Evolutionary conservation across 208 protist species (phyloP).

Genomic region (Trypanosoma conorhini): DNA sequence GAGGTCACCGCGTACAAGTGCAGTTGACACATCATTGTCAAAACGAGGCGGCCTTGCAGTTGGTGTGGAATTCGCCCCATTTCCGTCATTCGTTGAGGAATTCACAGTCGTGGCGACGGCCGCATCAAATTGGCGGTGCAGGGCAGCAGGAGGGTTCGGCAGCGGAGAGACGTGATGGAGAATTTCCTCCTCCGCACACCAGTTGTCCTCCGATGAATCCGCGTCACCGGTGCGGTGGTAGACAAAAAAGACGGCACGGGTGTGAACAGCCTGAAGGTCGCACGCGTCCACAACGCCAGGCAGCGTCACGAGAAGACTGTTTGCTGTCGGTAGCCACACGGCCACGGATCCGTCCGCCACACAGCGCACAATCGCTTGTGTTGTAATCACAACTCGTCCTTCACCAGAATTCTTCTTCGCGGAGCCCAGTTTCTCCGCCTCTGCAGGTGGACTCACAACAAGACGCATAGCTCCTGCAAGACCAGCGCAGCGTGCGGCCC

Average conservation of each 20-base stretch:
- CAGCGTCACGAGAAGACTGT: slow-evolving; percentile 67
- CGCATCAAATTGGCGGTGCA: slow-evolving; percentile 14
- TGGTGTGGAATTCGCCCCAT: neutral
- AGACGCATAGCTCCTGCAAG: slow-evolving; percentile 44
- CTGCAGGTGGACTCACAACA: slow-evolving; percentile 25
- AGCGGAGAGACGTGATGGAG: slow-evolving; percentile 16
- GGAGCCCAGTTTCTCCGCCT: slow-evolving; percentile 14
- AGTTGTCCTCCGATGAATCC: neutral
- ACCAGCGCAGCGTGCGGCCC: slow-evolving; percentile 69
- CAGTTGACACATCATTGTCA: slow-evolving; percentile 70
- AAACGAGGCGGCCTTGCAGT: slow-evolving; percentile 23
- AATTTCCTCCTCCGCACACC: slow-evolving; percentile 22
- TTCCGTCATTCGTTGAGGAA: neutral
- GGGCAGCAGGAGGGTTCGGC: slow-evolving; percentile 5
- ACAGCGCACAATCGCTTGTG: slow-evolving; percentile 41
- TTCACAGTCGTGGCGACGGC: neutral
- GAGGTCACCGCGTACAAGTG: slow-evolving; percentile 64
- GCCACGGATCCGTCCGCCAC: slow-evolving; percentile 21
- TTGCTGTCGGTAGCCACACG: slow-evolving; percentile 38
- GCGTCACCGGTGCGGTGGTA: neutral
- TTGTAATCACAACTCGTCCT: slow-evolving; percentile 55
- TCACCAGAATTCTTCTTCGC: slow-evolving; percentile 39
- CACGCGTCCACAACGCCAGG: slow-evolving; percentile 62
- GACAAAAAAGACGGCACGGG: slow-evolving; percentile 72
- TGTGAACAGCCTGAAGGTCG: slow-evolving; percentile 71